These are phyloP conservation scores for Hypoxylon sp. DNA, from an alignment of 2,329 filamentous ascomycete species.

Conservation along the genomic window DNA sequence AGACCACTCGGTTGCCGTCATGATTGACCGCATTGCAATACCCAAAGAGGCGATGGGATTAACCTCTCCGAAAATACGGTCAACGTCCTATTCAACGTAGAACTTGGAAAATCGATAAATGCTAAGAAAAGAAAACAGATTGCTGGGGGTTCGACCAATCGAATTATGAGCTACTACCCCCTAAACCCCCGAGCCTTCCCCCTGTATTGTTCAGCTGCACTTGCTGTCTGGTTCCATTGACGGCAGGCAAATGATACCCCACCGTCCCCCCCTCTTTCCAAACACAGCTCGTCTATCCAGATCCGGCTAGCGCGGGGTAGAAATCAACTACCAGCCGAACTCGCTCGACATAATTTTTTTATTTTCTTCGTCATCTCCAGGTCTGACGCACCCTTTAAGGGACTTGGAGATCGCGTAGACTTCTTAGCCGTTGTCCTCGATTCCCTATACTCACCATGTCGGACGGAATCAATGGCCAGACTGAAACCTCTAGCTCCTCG, in stretches of 20 bases:
- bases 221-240: slow-evolving; percentile 5
- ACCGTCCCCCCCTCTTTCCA: not conserved
- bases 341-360: slow-evolving; percentile 38
- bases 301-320: slow-evolving; percentile 44
- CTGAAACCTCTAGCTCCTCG: slow-evolving; percentile 53
- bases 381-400: slow-evolving; percentile 21
- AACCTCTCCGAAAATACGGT: slow-evolving; percentile 15
- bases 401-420: slow-evolving; percentile 39
- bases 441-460: slow-evolving; percentile 56
- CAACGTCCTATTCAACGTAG: slow-evolving; percentile 1
- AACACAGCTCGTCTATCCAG: slow-evolving; percentile 13
- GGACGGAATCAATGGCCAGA: slow-evolving; percentile 56
- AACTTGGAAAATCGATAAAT: slow-evolving; percentile 8
- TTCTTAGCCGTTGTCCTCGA: slow-evolving; percentile 12
- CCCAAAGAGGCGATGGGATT: slow-evolving; percentile 23
- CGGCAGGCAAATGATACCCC: slow-evolving; percentile 2
- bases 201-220: slow-evolving; percentile 1
- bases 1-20: not conserved
- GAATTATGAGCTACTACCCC: slow-evolving; percentile 21
- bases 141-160: slow-evolving; percentile 17
- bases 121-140: slow-evolving; percentile 14
- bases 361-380: slow-evolving; percentile 35
- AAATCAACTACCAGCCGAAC: slow-evolving; percentile 39
- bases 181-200: slow-evolving; percentile 10
- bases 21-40: not conserved